Conservation (phyloP, 1,284 basidiomycete species). For the Trichosporon sp. region DNA sequence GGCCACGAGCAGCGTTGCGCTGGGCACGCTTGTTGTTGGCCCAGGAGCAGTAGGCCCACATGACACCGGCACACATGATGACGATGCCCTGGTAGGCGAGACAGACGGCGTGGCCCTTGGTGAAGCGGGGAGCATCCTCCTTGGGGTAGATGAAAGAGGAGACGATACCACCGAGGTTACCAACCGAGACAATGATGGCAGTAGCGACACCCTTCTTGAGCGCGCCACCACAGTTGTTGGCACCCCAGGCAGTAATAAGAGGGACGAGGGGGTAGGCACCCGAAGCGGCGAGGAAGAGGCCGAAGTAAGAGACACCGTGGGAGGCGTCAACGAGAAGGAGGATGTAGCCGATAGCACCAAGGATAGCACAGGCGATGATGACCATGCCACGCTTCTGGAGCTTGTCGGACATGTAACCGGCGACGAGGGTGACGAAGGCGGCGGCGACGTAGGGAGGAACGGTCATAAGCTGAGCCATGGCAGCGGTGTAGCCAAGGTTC, state of each 20-base stretch:
- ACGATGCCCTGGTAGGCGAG: slow-evolving; percentile 23
- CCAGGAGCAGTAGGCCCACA: slow-evolving; percentile 21
- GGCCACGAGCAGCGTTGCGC: slow-evolving; percentile 21
- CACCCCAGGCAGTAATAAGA: slow-evolving; percentile 55
- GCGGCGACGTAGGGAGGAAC: slow-evolving; percentile 34
- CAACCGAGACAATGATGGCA: slow-evolving; percentile 55
- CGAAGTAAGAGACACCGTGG: slow-evolving; percentile 52
- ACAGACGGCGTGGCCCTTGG: slow-evolving; percentile 30
- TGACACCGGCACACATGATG: slow-evolving; percentile 18
- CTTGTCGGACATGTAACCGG: slow-evolving; percentile 40
- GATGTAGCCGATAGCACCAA: slow-evolving; percentile 29
- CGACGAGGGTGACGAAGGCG: slow-evolving; percentile 30
- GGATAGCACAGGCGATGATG: slow-evolving; percentile 39
- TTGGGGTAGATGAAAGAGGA: slow-evolving; percentile 50
- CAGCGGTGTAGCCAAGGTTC: slow-evolving; percentile 57
- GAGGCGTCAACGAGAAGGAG: slow-evolving; percentile 30
- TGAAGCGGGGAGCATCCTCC: slow-evolving; percentile 23
- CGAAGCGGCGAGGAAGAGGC: slow-evolving; percentile 54
- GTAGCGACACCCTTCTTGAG: slow-evolving; percentile 54
- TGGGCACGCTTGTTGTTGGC: slow-evolving; percentile 24
- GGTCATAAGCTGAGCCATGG: slow-evolving; percentile 59
- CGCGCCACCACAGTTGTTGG: slow-evolving; percentile 57
- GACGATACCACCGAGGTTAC: slow-evolving; percentile 54
- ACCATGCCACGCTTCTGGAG: slow-evolving; percentile 35
- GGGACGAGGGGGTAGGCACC: slow-evolving; percentile 57